Base-by-base conservation (phyloP, 1,284 basidiomycete species). In the Meira miltonrushii region DNA sequence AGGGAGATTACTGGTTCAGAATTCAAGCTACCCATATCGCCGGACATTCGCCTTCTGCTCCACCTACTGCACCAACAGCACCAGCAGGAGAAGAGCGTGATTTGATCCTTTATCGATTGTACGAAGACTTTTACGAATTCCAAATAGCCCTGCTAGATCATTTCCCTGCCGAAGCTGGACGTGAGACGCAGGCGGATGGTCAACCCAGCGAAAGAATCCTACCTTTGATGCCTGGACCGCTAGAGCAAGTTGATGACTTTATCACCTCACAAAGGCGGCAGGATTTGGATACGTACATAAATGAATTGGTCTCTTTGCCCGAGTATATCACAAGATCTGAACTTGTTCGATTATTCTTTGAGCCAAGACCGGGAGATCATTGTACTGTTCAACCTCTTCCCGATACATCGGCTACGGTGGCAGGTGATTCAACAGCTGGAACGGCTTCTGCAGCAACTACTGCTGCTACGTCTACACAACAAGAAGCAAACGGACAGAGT, bases 71-170 rank as follows among this genome's bases (percentile, higher is more conserved):
- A 1, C 67, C 71, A 25, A 57, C 57, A 13, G 66, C 71, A 2
- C 64, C 65, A 2, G 66, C 64, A 2, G 72, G 72, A 38, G 71
- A 76, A 59, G 66, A 67, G 12, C 88, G 86, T 72, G 86, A 90
- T 28, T 85, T 98, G 55, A 87, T 93, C 65, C 84, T 98, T 43
- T 97, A 95, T 80, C 86, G 95, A 54, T 86, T 91, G 15, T 99
- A 99, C 82, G 90, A 95, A 74, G 93, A 99, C 79, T 99, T 99
- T 79, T 95, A 94, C 81, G 91, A 94, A 72, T 97, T 97, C 79
- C 95, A 99, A 75, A 88, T 95, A 57, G 83, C 85, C 9, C 84
- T 99, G 39, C 84, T 96, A 61, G 85, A 92, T 55, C 82, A 84
- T 0, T 95, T 94, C 79, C 92, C 92, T 4, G 82, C 84, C 54